Evolutionary conservation across 2,329 filamentous ascomycete species (phyloP), one percentile per base, ranked within the genome.

Genomic region (Aphanocladium album): DNA sequence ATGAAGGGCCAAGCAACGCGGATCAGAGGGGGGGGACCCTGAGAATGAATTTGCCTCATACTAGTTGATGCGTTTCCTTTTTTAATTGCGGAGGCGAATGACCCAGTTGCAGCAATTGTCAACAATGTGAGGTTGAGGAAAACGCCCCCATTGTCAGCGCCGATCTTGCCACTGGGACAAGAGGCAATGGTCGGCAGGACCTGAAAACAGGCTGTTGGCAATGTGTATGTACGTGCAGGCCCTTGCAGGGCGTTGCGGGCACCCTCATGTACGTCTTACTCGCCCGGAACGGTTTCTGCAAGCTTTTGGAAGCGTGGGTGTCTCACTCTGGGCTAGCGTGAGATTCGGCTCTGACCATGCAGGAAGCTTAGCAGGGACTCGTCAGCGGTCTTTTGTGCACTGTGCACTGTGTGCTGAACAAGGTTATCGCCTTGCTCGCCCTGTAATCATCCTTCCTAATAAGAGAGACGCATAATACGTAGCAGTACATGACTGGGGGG

Each of bases 291-390:
- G 30, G n/a, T 6, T 56, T 46, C 53, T 56, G 41, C 53, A 47
- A 9, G 43, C 54, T 57, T 37, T 35, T 27, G 33, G 30, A 5
- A 9, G 25, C 17, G 23, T 27, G 45, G 3, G 27, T 57, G 43
- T 57, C 54, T 57, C 54, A 57, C 39, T 35, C 39, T 35, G 17
- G 39, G 53, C 53, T 57, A 57, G 54, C 43, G 54, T 37, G 27
- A 57, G 54, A 57, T 57, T 57, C 43, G 41, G 16, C 23, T 45
- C 25, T 43, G 21, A 27, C 51, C 51, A 9, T 30, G 30, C 5
- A 30, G 30, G 5, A 30, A 9, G 30, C n/a, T n/a, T n/a, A n/a
- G 30, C 5, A 5, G 30, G 30, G 30, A 30, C 30, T 30, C 9
- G 30, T 30, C 30, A 30, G 30, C 9, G 9, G 5, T 9, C 30